Conservation (phyloP, 1,139 yeast genomes). For the Spathaspora sp. region DNA sequence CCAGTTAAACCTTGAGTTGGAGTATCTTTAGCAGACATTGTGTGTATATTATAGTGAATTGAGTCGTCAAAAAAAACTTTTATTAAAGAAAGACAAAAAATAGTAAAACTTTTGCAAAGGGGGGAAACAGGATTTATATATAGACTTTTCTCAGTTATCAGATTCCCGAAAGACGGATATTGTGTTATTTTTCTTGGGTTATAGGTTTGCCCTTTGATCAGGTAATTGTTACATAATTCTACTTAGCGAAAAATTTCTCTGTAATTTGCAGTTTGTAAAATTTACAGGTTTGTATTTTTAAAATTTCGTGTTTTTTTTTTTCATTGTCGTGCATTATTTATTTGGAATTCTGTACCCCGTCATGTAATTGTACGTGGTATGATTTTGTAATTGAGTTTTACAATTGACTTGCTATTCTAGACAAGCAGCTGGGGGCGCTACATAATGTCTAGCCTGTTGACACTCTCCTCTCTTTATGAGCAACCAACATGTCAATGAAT, state of each 20-base stretch:
- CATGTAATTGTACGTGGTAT: not conserved
- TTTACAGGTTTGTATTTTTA: not conserved
- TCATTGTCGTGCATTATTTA: not conserved
- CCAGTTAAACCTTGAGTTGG: slow-evolving; percentile 53
- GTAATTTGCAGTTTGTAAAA: not conserved
- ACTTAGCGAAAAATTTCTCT: not conserved
- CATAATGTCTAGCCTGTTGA: too few relatives aligned
- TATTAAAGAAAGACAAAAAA: not conserved
- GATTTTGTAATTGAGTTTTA: not conserved
- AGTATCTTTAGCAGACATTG: slow-evolving; percentile 46
- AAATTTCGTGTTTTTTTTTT: not conserved
- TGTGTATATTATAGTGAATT: slow-evolving; percentile 6
- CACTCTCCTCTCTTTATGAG: not conserved
- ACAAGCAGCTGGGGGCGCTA: too few relatives aligned
- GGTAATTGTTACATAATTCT: not conserved
- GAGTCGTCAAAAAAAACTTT: not conserved
- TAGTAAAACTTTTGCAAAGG: not conserved
- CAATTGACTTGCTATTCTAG: too few relatives aligned
- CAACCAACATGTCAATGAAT: too few relatives aligned
- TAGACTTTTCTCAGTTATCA: not conserved
- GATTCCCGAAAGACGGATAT: slow-evolving; percentile 5
- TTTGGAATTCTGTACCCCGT: not conserved
- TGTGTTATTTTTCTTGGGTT: not conserved
- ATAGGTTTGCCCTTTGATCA: not conserved
- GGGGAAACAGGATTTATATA: not conserved